Conservation (phyloP, 306 rosid species). For the Vachellia pachyceras region DNA sequence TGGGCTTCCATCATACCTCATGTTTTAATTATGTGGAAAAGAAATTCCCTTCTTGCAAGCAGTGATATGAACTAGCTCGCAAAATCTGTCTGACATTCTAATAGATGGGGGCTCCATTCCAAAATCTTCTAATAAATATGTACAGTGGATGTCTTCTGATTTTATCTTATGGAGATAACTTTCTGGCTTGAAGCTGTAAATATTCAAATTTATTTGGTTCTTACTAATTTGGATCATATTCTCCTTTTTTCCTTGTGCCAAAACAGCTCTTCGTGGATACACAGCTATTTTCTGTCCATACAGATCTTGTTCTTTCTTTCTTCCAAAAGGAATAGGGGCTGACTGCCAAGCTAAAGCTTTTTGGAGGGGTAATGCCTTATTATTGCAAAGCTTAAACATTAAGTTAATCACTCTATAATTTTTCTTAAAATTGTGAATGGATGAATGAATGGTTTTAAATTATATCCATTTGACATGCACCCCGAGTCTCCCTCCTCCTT, state of each 20-base stretch:
- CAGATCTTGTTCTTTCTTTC: conserved; percentile 93
- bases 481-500: neutral
- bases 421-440: conserved; percentile 35
- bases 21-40: conserved; percentile 11
- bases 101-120: neutral
- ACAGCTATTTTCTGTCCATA: conserved; percentile 90
- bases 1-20: conserved; percentile 29
- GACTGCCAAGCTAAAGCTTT: conserved; percentile 17
- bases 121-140: conserved; percentile 7
- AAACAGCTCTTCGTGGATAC: conserved; percentile 91
- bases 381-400: conserved; percentile 46
- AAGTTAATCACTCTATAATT: conserved; percentile 61
- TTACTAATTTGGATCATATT: conserved; percentile 19
- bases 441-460: conserved; percentile 30
- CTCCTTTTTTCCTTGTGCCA: conserved; percentile 26
- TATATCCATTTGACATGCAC: conserved; percentile 32
- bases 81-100: too few relatives aligned
- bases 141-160: neutral
- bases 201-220: conserved; percentile 1
- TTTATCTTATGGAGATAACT: conserved; percentile 1
- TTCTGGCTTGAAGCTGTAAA: neutral
- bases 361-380: conserved; percentile 10
- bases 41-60: neutral
- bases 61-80: conserved; percentile 4
- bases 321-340: conserved; percentile 82